phyloP scores from a whole-genome alignment of 371 early-diverging fungal genomes.

The Massospora cicadina region DNA sequence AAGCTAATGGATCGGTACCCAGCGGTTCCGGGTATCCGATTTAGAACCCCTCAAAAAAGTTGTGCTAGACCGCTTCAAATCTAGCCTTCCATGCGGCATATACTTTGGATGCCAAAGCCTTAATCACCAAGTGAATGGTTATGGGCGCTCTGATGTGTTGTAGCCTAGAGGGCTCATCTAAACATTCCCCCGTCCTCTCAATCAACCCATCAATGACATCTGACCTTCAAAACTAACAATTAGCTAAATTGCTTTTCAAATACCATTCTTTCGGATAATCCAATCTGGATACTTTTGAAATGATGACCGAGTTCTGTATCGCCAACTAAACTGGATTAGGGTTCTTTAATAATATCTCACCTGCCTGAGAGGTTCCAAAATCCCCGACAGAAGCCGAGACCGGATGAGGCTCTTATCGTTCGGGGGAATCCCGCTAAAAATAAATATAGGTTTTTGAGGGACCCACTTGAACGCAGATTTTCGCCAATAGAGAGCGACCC shows the following conservation, averaged over 20 bases:
- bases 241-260: background rate
- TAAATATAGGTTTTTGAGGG: background rate
- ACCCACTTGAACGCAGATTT: slow-evolving; percentile 48
- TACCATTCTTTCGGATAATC: slow-evolving; percentile 74
- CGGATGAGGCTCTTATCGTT: background rate
- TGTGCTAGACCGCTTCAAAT: slow-evolving; percentile 45
- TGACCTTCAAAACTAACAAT: slow-evolving; percentile 27
- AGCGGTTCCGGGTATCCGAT: no score
- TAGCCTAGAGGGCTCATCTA: slow-evolving; percentile 19
- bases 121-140: slow-evolving; percentile 56
- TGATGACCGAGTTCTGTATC: slow-evolving; percentile 48
- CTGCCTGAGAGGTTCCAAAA: background rate
- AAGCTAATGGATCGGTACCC: no score
- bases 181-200: slow-evolving; percentile 25
- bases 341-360: background rate
- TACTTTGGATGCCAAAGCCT: slow-evolving; percentile 57
- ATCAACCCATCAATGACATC: slow-evolving; percentile 43
- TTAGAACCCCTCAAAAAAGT: no score
- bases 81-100: slow-evolving; percentile 43
- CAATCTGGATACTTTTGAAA: slow-evolving; percentile 53
- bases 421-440: background rate
- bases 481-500: slow-evolving; percentile 77
- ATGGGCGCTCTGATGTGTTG: slow-evolving; percentile 53
- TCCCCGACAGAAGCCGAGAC: background rate
- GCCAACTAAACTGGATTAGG: slow-evolving; percentile 30